Base-by-base conservation (phyloP, 192 early-diverging fungal genomes). In the Entophlyctis luteolus region DNA sequence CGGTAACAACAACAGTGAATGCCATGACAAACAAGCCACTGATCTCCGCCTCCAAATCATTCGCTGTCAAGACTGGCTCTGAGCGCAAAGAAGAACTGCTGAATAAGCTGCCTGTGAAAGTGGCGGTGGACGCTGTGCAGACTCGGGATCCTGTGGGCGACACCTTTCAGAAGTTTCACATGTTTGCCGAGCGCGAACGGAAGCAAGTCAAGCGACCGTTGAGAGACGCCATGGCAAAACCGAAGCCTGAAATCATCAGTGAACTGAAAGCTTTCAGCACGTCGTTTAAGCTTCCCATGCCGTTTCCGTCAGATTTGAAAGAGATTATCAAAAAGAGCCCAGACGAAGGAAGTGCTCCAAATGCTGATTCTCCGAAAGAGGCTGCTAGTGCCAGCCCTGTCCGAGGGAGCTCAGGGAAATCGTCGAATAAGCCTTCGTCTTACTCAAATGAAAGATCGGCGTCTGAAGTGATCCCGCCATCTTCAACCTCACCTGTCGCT, bases 241-340 rank as follows among this genome's bases (percentile, higher is more conserved):
- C 87, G 37, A 89, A 90, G 79, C 79, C 84, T 38, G 85, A 76
- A 18, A 83, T 88, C 28, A 68, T 94, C 49, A 86, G 88, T 1
- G 91, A 92, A 48, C 81, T 95, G 65, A 87, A 84, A 62, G 85
- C 86, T 38, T 95, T 93, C 70, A 88, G 90, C 60, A 75, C 84
- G 69, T 82, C 75, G 2, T 90, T 95, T 60, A 90, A 81, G 36
- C 16, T 66, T 45, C 55, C 49, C 6, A 70, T 72, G 57, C 67
- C 62, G 20, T 69, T 54, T 42, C 55, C 53, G 14, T 10, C 55
- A 20, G 47, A 49, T 14, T 46, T 60, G 39, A 60, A 69, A 60
- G 59, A 62, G 4, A 60, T 69, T n/a, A 49, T 72, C 27, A 72
- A 72, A 47, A 62, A 69, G 28, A 22, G 36, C 38, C 42, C 70